A percentile compares a stretch with the other conserved stretches of the same genome.
Conservation (phyloP, 2,329 filamentous ascomycete species). For the Tolypocladium cylindrosporum region DNA sequence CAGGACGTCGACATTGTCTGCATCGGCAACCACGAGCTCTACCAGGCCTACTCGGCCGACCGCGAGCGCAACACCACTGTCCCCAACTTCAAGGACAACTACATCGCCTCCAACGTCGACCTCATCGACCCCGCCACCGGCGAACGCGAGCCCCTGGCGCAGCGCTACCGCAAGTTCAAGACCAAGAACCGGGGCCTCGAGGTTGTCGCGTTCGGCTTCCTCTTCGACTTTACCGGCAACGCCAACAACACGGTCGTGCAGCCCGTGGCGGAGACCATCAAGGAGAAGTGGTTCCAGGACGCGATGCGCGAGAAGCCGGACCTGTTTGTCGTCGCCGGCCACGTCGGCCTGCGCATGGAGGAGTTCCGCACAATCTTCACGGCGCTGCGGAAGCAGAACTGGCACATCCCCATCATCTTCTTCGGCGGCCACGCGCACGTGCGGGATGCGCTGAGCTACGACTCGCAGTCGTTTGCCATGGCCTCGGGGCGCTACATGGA, state of each 20-base stretch:
- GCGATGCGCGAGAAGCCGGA: slow-evolving; percentile 80
- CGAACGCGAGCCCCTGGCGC: slow-evolving; percentile 64
- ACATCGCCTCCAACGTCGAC: slow-evolving; percentile 88
- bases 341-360: slow-evolving; percentile 70
- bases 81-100: slow-evolving; percentile 69
- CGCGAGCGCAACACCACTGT: slow-evolving; percentile 73
- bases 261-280: slow-evolving; percentile 67
- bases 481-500: slow-evolving; percentile 91
- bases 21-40: slow-evolving; percentile 92
- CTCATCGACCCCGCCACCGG: slow-evolving; percentile 67
- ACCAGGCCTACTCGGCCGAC: slow-evolving; percentile 67
- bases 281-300: slow-evolving; percentile 80
- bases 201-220: slow-evolving; percentile 82
- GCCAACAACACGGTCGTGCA: slow-evolving; percentile 84
- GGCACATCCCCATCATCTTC: slow-evolving; percentile 79
- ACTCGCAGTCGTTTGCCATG: slow-evolving; percentile 66
- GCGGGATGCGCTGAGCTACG: slow-evolving; percentile 72
- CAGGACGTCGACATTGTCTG: slow-evolving; percentile 78
- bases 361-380: slow-evolving; percentile 72
- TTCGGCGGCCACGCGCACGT: slow-evolving; percentile 90
- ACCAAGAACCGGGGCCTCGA: slow-evolving; percentile 82
- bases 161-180: slow-evolving; percentile 77
- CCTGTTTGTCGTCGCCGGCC: slow-evolving; percentile 76
- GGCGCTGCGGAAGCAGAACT: slow-evolving; percentile 65
- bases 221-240: slow-evolving; percentile 89